A percentile compares a stretch with the other conserved stretches of the same genome.
phyloP scores from a whole-genome alignment of 2,329 filamentous ascomycete species.

The Fusarium albidum region DNA sequence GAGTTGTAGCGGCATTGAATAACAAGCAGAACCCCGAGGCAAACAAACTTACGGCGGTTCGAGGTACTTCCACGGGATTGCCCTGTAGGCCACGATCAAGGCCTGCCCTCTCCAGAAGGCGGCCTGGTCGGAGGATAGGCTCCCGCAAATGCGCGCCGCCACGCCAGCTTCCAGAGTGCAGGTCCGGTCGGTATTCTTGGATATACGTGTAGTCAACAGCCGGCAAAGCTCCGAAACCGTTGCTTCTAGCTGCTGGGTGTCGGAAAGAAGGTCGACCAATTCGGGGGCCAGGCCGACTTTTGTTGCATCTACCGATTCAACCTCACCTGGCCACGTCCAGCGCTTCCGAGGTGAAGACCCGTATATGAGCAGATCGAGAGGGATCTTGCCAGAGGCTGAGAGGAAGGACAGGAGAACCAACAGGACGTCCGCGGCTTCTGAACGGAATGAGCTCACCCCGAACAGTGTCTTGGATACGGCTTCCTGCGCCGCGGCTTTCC shows the following conservation, averaged over 20 bases:
- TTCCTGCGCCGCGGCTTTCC: slow-evolving; percentile 29
- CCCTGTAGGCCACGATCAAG: slow-evolving; percentile 29
- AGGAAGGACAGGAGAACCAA: slow-evolving; percentile 34
- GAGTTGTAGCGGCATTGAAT: slow-evolving; percentile 16
- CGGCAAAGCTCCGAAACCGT: slow-evolving; percentile 23
- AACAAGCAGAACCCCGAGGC: no score
- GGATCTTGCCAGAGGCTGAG: slow-evolving; percentile 28
- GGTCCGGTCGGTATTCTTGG: slow-evolving; percentile 19
- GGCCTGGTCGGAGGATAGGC: slow-evolving; percentile 15
- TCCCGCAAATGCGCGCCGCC: slow-evolving; percentile 20
- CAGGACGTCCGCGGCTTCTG: slow-evolving; percentile 31
- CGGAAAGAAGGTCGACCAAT: slow-evolving; percentile 19
- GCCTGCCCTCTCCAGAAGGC: slow-evolving; percentile 32
- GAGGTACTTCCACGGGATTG: slow-evolving; percentile 36
- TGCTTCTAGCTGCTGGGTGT: slow-evolving; percentile 14
- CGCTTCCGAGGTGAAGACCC: slow-evolving; percentile 37
- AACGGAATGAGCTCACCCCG: slow-evolving; percentile 16
- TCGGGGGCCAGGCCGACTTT: slow-evolving; percentile 27
- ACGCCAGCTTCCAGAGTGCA: slow-evolving; percentile 32
- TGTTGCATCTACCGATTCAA: slow-evolving; percentile 44
- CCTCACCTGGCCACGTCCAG: slow-evolving; percentile 29
- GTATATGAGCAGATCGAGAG: slow-evolving; percentile 29
- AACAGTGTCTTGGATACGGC: slow-evolving; percentile 25
- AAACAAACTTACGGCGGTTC: slow-evolving; percentile 31
- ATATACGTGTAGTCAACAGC: slow-evolving; percentile 9